phyloP scores from a whole-genome alignment of 164 flowering plant genomes.

The Nymphaea thermarum region DNA sequence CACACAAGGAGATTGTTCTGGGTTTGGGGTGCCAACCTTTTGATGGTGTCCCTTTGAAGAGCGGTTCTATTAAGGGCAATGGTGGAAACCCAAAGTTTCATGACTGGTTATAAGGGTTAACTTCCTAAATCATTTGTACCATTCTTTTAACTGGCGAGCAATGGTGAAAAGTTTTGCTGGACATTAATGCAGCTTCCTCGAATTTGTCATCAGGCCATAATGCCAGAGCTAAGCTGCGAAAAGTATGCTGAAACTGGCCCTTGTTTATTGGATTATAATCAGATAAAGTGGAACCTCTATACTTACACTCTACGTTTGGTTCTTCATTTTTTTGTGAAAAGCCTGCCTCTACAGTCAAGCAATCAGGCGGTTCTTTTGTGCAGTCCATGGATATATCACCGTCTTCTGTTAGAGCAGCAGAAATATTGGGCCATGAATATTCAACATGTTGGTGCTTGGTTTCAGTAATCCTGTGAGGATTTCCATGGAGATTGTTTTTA shows the following conservation, averaged over 20 bases:
- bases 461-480: too few relatives aligned
- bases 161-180: background rate
- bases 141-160: background rate
- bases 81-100: background rate
- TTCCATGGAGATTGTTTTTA: too few relatives aligned
- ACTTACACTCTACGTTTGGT: too few relatives aligned
- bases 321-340: too few relatives aligned
- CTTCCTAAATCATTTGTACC: too few relatives aligned
- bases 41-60: background rate
- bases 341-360: too few relatives aligned
- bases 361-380: too few relatives aligned
- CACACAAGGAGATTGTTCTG: background rate
- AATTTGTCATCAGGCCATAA: background rate
- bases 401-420: too few relatives aligned
- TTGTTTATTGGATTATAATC: background rate
- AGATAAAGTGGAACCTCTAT: too few relatives aligned
- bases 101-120: background rate
- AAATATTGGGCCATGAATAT: too few relatives aligned
- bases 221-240: background rate
- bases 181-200: background rate
- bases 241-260: background rate
- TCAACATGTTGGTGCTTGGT: too few relatives aligned
- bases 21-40: background rate
- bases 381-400: too few relatives aligned
- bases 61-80: background rate